Percentiles rank a stretch among this genome's conserved stretches.
Evolutionary conservation across 495 filamentous ascomycete species (phyloP).

Genomic region (Podospora pseudopauciseta): DNA sequence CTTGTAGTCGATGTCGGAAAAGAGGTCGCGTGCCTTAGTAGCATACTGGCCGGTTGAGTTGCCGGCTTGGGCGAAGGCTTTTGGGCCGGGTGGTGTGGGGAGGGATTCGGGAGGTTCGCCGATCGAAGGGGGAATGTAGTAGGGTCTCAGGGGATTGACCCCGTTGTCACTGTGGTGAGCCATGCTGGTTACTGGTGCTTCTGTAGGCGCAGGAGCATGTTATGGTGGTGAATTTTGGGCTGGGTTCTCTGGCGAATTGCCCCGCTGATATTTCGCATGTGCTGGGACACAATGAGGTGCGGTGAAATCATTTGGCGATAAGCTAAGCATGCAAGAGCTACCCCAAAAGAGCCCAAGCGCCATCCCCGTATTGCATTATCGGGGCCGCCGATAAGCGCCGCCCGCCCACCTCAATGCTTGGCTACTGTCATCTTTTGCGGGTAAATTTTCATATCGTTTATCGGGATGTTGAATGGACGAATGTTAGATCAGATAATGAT

Average conservation of each 20-base stretch:
- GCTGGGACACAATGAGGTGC: slow-evolving; percentile 18
- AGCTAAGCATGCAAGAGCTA: slow-evolving; percentile 4
- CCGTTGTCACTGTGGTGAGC: slow-evolving; percentile 45
- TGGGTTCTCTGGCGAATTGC: neutral
- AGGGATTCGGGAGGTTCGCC: slow-evolving; percentile 48
- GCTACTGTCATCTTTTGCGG: neutral
- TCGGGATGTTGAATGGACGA: neutral
- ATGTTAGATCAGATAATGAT: neutral
- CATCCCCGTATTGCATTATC: slow-evolving; percentile 20
- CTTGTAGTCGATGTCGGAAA: slow-evolving; percentile 83
- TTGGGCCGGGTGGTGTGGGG: slow-evolving; percentile 38
- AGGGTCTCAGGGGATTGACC: slow-evolving; percentile 88
- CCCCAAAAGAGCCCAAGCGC: slow-evolving; percentile 3
- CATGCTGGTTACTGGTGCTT: slow-evolving; percentile 32
- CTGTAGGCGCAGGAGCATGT: slow-evolving; percentile 17
- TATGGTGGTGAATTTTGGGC: slow-evolving; percentile 7
- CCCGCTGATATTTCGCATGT: slow-evolving; percentile 17
- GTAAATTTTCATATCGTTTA: slow-evolving; percentile 9
- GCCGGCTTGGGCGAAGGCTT: slow-evolving; percentile 42
- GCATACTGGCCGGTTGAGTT: slow-evolving; percentile 57
- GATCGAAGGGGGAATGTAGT: slow-evolving; percentile 85
- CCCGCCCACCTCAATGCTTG: slow-evolving; percentile 8
- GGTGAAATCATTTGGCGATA: slow-evolving; percentile 26
- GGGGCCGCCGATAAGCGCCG: slow-evolving; percentile 21
- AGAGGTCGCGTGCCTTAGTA: slow-evolving; percentile 75